Conservation (phyloP, 768 basidiomycete species). For the Collybia sp. region DNA sequence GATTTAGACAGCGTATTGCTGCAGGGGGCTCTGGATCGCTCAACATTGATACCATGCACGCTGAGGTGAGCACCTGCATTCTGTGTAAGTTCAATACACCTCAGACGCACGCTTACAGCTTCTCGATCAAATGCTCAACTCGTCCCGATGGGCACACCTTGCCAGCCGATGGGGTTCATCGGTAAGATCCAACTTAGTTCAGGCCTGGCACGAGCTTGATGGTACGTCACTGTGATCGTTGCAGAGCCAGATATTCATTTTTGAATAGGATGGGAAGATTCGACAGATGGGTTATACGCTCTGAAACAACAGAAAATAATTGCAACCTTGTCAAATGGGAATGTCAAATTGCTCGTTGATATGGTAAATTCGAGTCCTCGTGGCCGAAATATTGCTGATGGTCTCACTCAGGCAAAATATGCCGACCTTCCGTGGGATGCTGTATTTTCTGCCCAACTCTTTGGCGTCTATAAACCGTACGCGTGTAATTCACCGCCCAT, state of each 20-base stretch:
- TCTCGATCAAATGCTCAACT: constrained; percentile 48
- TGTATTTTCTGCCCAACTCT: constrained; percentile 56
- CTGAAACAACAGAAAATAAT: constrained; percentile 50
- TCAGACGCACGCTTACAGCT: constrained; percentile 29
- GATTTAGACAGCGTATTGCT: constrained; percentile 35
- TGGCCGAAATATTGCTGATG: neutral
- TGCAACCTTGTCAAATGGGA: constrained; percentile 59
- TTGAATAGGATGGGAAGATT: constrained; percentile 54
- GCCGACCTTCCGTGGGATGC: constrained; percentile 62
- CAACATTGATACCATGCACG: constrained; percentile 53
- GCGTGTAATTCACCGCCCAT: constrained; percentile 11
- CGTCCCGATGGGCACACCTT: constrained; percentile 47
- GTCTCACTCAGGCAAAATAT: constrained; percentile 45
- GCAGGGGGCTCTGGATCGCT: constrained; percentile 39
- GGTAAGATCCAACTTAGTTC: constrained; percentile 38
- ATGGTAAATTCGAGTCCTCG: constrained; percentile 34
- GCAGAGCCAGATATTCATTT: neutral
- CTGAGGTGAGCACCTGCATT: constrained; percentile 31
- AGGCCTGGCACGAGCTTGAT: constrained; percentile 57
- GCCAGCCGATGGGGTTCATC: constrained; percentile 36
- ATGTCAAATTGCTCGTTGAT: constrained; percentile 53
- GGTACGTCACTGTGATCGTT: constrained; percentile 25
- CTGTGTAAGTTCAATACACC: neutral
- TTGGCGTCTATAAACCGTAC: constrained; percentile 63
- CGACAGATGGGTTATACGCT: constrained; percentile 38